phyloP scores from a whole-genome alignment of 805 yeast genomes.

The Candida arabinofermentans region DNA sequence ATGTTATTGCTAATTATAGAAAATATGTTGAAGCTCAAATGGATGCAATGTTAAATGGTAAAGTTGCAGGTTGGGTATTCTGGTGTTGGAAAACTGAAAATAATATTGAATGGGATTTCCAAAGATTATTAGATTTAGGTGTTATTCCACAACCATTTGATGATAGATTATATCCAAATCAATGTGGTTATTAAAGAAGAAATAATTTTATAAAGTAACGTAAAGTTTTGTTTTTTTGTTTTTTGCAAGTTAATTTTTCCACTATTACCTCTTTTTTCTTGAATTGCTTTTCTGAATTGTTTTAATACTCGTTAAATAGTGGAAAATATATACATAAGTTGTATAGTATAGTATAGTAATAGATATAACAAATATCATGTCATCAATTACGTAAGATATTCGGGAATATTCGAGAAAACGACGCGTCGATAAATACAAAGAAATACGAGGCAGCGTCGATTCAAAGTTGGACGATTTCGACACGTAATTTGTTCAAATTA shows the following conservation, averaged over 20 bases:
- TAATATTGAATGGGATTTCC: conserved; percentile 83
- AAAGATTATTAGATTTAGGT: conserved; percentile 49
- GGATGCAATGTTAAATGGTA: conserved; percentile 57
- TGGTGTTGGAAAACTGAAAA: conserved; percentile 93
- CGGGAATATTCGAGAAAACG: too few relatives aligned
- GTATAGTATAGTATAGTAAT: too few relatives aligned
- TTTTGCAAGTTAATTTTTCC: too few relatives aligned
- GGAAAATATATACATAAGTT: too few relatives aligned
- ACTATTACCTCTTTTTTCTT: too few relatives aligned
- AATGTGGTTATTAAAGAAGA: conserved; percentile 25
- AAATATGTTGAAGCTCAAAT: conserved; percentile 83
- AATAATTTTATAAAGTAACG: not conserved
- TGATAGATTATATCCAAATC: conserved; percentile 27
- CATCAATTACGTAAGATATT: too few relatives aligned
- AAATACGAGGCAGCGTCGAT: too few relatives aligned
- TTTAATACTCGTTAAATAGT: too few relatives aligned
- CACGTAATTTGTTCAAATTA: not conserved
- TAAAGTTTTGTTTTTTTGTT: too few relatives aligned
- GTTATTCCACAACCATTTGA: conserved; percentile 78
- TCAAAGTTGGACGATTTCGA: not conserved
- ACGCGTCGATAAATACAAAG: too few relatives aligned
- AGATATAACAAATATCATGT: too few relatives aligned
- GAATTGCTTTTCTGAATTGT: too few relatives aligned
- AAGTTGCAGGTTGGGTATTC: conserved; percentile 81
- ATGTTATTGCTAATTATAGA: conserved; percentile 55